Conservation (phyloP, 768 basidiomycete genomes). For the Exidia glandulosa region DNA sequence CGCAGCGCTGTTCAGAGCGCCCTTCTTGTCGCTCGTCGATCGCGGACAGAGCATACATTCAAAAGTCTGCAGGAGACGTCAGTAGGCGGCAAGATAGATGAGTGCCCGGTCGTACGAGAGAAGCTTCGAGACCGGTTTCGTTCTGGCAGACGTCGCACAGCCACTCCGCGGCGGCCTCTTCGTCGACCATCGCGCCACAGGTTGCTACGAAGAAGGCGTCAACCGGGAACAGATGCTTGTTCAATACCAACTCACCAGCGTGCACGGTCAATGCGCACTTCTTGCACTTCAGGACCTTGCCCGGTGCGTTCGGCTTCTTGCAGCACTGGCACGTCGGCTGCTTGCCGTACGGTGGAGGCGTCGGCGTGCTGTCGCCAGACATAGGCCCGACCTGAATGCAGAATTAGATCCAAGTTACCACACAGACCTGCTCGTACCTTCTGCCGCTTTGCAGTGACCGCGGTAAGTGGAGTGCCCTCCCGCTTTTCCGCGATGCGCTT, state of each 20-base stretch:
- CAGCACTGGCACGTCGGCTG: slow-evolving; percentile 70
- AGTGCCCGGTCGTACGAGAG: slow-evolving; percentile 46
- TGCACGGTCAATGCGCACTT: slow-evolving; percentile 72
- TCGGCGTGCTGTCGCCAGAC: slow-evolving; percentile 28
- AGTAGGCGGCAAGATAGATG: neutral
- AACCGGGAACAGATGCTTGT: neutral
- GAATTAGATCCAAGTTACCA: too few species aligned
- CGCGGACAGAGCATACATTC: slow-evolving; percentile 81
- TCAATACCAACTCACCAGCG: slow-evolving; percentile 41
- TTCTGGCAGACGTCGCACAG: slow-evolving; percentile 82
- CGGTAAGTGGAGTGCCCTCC: slow-evolving; percentile 48
- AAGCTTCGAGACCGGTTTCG: slow-evolving; percentile 68
- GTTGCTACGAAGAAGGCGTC: slow-evolving; percentile 30
- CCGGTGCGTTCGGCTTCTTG: slow-evolving; percentile 58
- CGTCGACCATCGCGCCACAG: slow-evolving; percentile 59
- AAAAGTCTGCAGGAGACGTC: slow-evolving; percentile 41
- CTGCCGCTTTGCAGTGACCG: slow-evolving; percentile 48
- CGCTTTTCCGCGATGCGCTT: slow-evolving; percentile 32
- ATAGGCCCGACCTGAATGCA: neutral
- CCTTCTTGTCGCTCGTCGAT: slow-evolving; percentile 30
- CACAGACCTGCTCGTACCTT: too few species aligned
- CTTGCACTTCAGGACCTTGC: slow-evolving; percentile 73
- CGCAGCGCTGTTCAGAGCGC: slow-evolving; percentile 33
- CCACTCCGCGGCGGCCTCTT: slow-evolving; percentile 61
- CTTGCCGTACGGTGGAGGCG: slow-evolving; percentile 52